Evolutionary conservation across 768 basidiomycete species (phyloP).

Genomic region (Kwoniella pini): DNA sequence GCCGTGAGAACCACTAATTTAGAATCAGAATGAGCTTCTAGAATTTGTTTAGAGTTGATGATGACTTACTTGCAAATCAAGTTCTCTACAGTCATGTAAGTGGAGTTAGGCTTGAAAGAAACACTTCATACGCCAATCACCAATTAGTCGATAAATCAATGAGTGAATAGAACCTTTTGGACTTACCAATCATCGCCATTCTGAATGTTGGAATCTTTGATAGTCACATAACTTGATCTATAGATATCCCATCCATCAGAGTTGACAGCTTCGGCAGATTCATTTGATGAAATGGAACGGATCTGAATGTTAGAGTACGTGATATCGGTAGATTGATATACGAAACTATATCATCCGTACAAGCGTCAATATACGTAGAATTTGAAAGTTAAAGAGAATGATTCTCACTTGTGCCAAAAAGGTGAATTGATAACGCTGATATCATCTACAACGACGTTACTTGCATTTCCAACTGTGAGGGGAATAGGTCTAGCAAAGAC

Average conservation of each 20-base stretch:
- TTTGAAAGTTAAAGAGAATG: too few species aligned
- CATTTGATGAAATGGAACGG: constrained; percentile 29
- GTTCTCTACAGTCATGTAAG: constrained; percentile 63
- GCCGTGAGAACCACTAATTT: constrained; percentile 59
- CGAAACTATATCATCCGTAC: constrained; percentile 47
- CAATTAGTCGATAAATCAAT: too few species aligned
- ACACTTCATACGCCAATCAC: constrained; percentile 59
- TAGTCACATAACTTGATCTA: constrained; percentile 56
- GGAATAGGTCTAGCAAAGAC: constrained; percentile 62
- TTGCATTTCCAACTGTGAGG: constrained; percentile 62
- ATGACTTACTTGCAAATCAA: constrained; percentile 59
- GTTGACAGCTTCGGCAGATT: constrained; percentile 31
- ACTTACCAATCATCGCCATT: constrained; percentile 57
- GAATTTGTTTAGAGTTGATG: background rate
- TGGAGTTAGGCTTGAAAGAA: constrained; percentile 61
- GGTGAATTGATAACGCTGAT: constrained; percentile 57
- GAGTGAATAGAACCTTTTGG: too few species aligned
- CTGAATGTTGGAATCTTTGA: constrained; percentile 56
- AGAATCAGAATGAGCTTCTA: background rate
- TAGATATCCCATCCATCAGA: constrained; percentile 68
- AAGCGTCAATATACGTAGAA: background rate
- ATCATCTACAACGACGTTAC: constrained; percentile 59
- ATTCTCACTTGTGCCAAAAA: constrained; percentile 54
- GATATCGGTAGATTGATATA: constrained; percentile 58
- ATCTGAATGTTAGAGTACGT: constrained; percentile 57